These are phyloP conservation scores for Scutellaria galericulata DNA, from an alignment of 257 asterid genomes.

Conservation along the genomic window DNA sequence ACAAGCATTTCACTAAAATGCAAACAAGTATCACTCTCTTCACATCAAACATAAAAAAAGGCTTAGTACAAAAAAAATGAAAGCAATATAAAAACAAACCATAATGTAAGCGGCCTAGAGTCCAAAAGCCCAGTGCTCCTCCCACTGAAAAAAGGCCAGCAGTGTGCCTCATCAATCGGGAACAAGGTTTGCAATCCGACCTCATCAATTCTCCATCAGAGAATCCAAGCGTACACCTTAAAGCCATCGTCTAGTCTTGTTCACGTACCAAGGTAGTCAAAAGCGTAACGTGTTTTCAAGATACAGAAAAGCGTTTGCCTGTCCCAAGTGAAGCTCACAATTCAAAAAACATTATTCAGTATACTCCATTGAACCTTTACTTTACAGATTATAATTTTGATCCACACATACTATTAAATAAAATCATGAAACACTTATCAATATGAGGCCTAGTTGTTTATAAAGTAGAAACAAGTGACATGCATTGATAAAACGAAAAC, in stretches of 20 bases:
- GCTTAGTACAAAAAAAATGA: neutral
- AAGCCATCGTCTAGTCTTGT: conserved; percentile 56
- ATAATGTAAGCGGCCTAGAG: conserved; percentile 86
- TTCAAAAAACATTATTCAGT: no score
- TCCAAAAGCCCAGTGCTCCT: conserved; percentile 88
- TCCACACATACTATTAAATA: no score
- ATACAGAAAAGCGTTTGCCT: no score
- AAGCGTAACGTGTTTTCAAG: no score
- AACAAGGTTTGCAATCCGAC: conserved; percentile 85
- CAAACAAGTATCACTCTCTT: neutral
- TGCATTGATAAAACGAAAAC: no score
- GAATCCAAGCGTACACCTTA: conserved; percentile 79
- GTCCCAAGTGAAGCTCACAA: no score
- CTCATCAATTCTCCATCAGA: conserved; percentile 91
- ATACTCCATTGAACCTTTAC: no score
- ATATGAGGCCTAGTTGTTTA: no score
- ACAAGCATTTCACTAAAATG: neutral
- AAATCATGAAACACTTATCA: no score
- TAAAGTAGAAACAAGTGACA: no score
- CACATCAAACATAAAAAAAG: neutral
- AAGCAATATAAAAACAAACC: conserved; percentile 47
- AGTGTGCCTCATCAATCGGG: conserved; percentile 82
- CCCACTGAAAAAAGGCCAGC: conserved; percentile 85
- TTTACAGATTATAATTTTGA: no score
- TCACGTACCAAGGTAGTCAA: neutral